Evolutionary conservation across 129 eudicot species (phyloP).

Genomic region (Centella asiatica): DNA sequence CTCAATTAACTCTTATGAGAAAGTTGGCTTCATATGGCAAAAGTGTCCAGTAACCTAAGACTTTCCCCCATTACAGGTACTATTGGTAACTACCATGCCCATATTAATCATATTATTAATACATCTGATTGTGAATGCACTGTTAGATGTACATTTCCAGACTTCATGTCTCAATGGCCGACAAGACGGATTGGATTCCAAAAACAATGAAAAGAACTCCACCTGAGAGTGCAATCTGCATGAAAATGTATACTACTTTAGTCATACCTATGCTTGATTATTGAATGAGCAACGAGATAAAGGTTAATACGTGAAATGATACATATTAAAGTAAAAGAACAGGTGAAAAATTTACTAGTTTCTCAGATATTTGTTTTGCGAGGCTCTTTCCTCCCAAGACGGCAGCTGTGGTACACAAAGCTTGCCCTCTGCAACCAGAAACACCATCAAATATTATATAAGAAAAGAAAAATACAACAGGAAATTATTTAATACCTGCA

Average conservation of each 20-base stretch:
- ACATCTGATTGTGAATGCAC: too few species aligned
- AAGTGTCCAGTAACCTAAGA: too few species aligned
- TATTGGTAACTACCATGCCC: too few species aligned
- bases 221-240: constrained; percentile 75
- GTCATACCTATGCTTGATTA: not conserved
- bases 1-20: too few species aligned
- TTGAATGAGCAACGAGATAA: not conserved
- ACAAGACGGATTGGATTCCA: constrained; percentile 73
- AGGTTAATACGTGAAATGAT: not conserved
- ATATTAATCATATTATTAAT: too few species aligned
- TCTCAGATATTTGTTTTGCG: constrained; percentile 77
- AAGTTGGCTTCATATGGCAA: too few species aligned
- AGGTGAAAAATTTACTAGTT: constrained; percentile 36
- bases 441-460: constrained; percentile 9
- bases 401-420: constrained; percentile 89
- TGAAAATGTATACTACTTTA: constrained; percentile 5
- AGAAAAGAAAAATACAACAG: not conserved
- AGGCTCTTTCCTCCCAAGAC: constrained; percentile 95
- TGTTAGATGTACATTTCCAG: too few species aligned
- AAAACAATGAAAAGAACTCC: constrained; percentile 83
- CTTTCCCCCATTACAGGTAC: too few species aligned
- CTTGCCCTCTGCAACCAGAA: constrained; percentile 66
- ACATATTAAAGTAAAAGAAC: not conserved
- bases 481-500: not conserved
- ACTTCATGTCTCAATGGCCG: constrained; percentile 61